A percentile compares a stretch with the other conserved stretches of the same genome.
Conservation (phyloP, 1,284 basidiomycete genomes). For the Ceratobasidium sp. region DNA sequence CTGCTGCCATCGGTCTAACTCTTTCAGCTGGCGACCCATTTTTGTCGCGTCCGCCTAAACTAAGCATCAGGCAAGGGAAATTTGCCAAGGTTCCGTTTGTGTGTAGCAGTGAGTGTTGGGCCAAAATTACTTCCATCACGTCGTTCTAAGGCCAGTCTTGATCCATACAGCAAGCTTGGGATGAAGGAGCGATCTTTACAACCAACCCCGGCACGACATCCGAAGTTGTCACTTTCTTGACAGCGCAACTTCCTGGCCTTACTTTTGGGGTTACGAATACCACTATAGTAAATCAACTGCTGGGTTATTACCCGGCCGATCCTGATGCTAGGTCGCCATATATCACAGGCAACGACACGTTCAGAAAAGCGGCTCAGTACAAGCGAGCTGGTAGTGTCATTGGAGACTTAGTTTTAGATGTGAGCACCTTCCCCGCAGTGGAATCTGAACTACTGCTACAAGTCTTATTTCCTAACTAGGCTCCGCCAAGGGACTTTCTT, state of each 20-base stretch:
- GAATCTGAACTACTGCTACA: neutral
- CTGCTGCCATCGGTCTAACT: constrained; percentile 27
- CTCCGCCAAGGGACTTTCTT: constrained; percentile 37
- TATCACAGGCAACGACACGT: constrained; percentile 35
- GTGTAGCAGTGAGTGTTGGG: constrained; percentile 51
- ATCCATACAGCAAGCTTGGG: constrained; percentile 37
- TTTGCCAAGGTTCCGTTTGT: constrained; percentile 58
- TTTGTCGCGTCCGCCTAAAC: constrained; percentile 17
- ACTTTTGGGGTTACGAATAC: constrained; percentile 25
- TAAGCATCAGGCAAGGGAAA: constrained; percentile 49
- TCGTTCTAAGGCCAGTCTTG: neutral
- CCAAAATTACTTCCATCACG: neutral
- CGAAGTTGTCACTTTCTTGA: constrained; percentile 25
- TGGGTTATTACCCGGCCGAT: constrained; percentile 39
- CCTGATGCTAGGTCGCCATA: constrained; percentile 43
- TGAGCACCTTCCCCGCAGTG: neutral
- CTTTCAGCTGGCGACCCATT: constrained; percentile 29
- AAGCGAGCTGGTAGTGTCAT: constrained; percentile 41
- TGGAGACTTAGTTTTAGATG: constrained; percentile 40
- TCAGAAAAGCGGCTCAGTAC: constrained; percentile 37
- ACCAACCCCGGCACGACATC: constrained; percentile 10
- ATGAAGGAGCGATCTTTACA: constrained; percentile 51
- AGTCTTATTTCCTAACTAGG: constrained; percentile 3
- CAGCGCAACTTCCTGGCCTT: constrained; percentile 32
- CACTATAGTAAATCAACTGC: constrained; percentile 11